Conservation (phyloP, 2,329 filamentous ascomycete species). For the Xylaria sp. region DNA sequence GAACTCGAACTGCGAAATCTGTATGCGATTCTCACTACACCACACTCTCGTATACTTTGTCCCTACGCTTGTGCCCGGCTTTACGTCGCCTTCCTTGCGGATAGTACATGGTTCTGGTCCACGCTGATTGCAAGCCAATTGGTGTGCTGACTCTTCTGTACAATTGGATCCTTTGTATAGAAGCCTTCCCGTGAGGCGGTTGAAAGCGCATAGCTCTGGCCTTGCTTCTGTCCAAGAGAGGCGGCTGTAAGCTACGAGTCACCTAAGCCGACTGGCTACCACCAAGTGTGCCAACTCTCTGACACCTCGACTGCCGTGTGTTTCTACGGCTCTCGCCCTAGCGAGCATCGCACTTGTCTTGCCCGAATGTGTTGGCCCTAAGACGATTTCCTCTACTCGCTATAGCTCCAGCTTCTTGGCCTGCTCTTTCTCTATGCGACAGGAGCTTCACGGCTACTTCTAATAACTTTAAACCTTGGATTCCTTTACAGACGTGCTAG, state of each 20-base stretch:
- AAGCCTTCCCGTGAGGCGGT: slow-evolving; percentile 24
- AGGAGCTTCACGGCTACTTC: slow-evolving; percentile 2
- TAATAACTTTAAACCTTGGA: background rate
- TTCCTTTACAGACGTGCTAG: slow-evolving; percentile 1
- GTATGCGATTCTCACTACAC: slow-evolving; percentile 15
- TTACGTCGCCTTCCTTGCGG: slow-evolving; percentile 6
- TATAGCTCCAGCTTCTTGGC: slow-evolving; percentile 21
- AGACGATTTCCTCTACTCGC: slow-evolving; percentile 12
- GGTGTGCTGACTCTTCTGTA: slow-evolving; percentile 23
- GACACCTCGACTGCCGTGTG: slow-evolving; percentile 21
- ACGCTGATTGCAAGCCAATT: slow-evolving; percentile 32
- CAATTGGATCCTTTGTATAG: slow-evolving; percentile 35
- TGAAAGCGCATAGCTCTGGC: slow-evolving; percentile 30
- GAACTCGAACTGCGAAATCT: slow-evolving; percentile 30
- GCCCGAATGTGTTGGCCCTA: slow-evolving; percentile 23
- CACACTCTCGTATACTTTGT: slow-evolving; percentile 15
- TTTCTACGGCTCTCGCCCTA: slow-evolving; percentile 5
- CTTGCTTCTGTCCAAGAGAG: slow-evolving; percentile 23
- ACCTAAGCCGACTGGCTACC: slow-evolving; percentile 16
- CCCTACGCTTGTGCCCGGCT: slow-evolving; percentile 16
- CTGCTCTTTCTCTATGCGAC: slow-evolving; percentile 17
- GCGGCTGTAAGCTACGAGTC: slow-evolving; percentile 26
- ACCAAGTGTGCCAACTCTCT: slow-evolving; percentile 11
- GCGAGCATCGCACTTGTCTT: slow-evolving; percentile 28
- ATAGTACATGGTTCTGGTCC: slow-evolving; percentile 9